These are phyloP conservation scores for Colletotrichum tropicale DNA, from an alignment of 2,329 filamentous ascomycete species.

Conservation along the genomic window DNA sequence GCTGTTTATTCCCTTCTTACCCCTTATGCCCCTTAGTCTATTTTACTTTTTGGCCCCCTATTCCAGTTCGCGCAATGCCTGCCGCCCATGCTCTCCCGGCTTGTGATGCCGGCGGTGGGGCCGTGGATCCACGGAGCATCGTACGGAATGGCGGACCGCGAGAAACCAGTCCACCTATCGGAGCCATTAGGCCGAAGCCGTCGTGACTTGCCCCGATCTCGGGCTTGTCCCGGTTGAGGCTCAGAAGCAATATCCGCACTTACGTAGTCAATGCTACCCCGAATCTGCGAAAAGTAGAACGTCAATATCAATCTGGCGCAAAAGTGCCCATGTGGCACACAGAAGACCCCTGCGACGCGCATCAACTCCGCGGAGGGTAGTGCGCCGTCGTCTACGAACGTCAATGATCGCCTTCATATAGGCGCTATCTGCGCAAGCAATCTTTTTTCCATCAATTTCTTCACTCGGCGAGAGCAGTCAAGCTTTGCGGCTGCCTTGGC, in stretches of 20 bases:
- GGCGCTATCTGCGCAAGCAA: not conserved
- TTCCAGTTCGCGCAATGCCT: not conserved
- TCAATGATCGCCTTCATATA: not conserved
- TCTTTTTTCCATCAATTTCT: not conserved
- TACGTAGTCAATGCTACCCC: not conserved
- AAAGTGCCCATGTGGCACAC: too few species aligned
- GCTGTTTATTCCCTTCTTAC: not conserved
- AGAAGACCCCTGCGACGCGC: too few species aligned
- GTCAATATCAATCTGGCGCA: not conserved
- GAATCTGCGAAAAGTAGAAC: not conserved
- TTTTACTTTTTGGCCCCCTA: not conserved
- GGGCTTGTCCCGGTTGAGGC: not conserved
- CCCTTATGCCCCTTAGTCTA: not conserved
- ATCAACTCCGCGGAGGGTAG: not conserved
- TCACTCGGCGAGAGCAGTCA: not conserved
- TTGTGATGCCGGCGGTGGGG: not conserved
- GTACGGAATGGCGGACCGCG: not conserved
- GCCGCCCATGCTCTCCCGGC: not conserved
- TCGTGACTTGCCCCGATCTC: not conserved
- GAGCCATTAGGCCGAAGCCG: not conserved
- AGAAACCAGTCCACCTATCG: not conserved
- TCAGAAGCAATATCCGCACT: not conserved
- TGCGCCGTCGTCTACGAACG: not conserved
- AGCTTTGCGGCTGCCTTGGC: constrained; percentile 10
- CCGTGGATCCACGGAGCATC: not conserved